Base-by-base conservation (phyloP, 192 early-diverging fungal genomes). In the Gamsiella multidivaricata region DNA sequence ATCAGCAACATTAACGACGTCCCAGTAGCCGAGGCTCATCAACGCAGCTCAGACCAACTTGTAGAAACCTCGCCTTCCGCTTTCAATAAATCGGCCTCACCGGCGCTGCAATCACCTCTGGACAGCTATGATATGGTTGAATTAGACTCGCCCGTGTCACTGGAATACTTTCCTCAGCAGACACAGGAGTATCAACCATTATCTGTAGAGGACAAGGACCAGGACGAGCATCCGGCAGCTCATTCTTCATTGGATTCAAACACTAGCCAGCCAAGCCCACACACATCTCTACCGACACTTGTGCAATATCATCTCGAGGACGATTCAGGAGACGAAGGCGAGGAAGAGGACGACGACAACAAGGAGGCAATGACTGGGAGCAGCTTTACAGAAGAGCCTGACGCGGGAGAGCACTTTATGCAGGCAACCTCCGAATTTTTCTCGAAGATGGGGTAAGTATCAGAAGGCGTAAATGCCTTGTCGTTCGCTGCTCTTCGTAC, bases 361-460 rank as follows among this genome's bases (percentile, higher is more conserved):
- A n/a, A n/a, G n/a, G n/a, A n/a, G n/a, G n/a, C n/a, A n/a, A 55
- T 0, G 61, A 58, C 14, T 46, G 25, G 8, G 49, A 60, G 52
- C 23, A 61, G 51, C 32, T 66, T 49, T 47, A 42, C 45, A 15
- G 73, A 78, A 43, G 73, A 78, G 52, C 73, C 73, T 20, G 73
- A 78, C 22, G 56, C 65, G 34, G 73, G 65, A 11, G 73, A 78
- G 54, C 73, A 78, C 54, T 78, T 78, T 32, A 68, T 66, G 73
- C 73, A 78, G 37, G 73, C 65, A 2, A 78, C 73, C 45, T 78
- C 73, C 60, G 73, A 78, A 60, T 68, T 78, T 63, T 78, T 78
- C 37, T 78, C 73, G 49, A 78, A 78, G 54, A 63, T 78, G 73
- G 73, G 73, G 73, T 78, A 75, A 61, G 64, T 29, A 29, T n/a